A percentile compares a stretch with the other conserved stretches of the same genome.
These are phyloP conservation scores for Vigna mungo DNA, from an alignment of 306 rosid genomes.

Conservation along the genomic window DNA sequence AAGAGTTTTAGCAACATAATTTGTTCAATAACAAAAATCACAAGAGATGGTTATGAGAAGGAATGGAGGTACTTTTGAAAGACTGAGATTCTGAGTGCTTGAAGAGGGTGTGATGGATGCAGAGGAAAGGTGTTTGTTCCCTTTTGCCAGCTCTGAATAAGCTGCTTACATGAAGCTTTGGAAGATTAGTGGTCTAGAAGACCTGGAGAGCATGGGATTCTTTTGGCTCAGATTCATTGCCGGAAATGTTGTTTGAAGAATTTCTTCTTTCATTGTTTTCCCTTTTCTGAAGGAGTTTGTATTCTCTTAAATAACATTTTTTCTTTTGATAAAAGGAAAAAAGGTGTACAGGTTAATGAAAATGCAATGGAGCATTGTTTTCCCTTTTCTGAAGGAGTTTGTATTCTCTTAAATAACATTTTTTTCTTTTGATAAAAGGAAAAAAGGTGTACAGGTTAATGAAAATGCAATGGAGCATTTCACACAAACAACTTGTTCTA, in stretches of 20 bases:
- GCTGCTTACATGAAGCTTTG: not conserved
- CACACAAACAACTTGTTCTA: not conserved
- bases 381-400: not conserved
- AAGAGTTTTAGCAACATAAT: not conserved
- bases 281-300: not conserved
- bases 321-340: not conserved
- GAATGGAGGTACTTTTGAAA: not conserved
- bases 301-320: not conserved
- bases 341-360: not conserved
- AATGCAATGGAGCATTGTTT: not conserved
- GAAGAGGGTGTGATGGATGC: not conserved
- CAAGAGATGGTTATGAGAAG: not conserved
- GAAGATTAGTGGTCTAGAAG: slow-evolving; percentile 9
- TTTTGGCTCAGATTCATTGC: not conserved
- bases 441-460: not conserved
- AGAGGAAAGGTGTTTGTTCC: slow-evolving; percentile 1
- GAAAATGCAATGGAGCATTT: not conserved
- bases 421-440: not conserved
- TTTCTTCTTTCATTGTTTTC: slow-evolving; percentile 9
- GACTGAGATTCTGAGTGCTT: not conserved
- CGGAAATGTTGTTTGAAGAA: not conserved
- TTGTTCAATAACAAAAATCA: not conserved
- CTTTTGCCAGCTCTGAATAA: not conserved
- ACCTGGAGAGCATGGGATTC: not conserved
- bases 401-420: not conserved